phyloP scores from a whole-genome alignment of 352 stramenopile genomes.

The Pythium biforme region DNA sequence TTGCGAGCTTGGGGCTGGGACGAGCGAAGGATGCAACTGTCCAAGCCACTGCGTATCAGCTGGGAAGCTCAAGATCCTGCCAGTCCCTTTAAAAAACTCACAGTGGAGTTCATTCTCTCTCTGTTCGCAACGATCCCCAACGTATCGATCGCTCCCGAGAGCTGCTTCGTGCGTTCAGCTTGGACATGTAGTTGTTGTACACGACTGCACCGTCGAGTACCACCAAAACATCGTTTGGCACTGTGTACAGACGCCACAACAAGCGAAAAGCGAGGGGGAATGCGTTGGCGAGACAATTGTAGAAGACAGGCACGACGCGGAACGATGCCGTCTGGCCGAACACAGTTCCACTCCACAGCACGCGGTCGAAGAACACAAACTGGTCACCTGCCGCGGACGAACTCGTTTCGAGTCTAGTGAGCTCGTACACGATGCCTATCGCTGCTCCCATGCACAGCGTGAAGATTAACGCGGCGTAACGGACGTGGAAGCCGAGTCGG shows the following conservation, averaged over 20 bases:
- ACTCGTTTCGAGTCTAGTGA: neutral
- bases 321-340: neutral
- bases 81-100: no score
- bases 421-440: neutral
- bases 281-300: constrained; percentile 18
- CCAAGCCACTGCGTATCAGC: no score
- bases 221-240: constrained; percentile 10
- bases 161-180: neutral
- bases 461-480: neutral
- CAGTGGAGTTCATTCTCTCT: no score
- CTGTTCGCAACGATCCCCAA: neutral
- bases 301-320: constrained; percentile 13
- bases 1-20: no score
- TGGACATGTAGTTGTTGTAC: constrained; percentile 16
- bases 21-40: no score
- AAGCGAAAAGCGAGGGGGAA: constrained; percentile 11
- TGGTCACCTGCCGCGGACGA: neutral
- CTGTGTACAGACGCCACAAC: constrained; percentile 11
- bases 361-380: constrained; percentile 4
- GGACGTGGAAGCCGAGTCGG: constrained; percentile 1
- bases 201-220: constrained; percentile 16
- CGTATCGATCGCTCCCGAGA: neutral
- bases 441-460: neutral
- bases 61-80: no score
- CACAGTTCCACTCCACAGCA: constrained; percentile 4